Percentiles rank a stretch among this genome's conserved stretches.
Conservation (phyloP, 176 grass and related monocot species). For the Avena atlantica region DNA sequence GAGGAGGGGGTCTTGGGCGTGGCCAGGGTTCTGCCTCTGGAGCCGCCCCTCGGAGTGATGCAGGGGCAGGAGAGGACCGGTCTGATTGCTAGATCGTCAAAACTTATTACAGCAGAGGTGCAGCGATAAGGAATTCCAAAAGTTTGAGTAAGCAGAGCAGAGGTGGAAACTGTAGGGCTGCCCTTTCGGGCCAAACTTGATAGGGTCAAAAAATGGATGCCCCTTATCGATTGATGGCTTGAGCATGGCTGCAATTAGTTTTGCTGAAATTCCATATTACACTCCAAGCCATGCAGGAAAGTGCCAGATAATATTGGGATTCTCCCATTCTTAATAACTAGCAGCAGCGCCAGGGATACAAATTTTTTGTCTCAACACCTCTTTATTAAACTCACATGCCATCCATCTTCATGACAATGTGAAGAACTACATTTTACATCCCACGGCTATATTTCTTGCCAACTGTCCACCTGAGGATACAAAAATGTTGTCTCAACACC, state of each 20-base stretch:
- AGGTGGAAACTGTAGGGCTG: neutral
- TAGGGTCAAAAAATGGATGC: neutral
- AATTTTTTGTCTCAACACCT: neutral
- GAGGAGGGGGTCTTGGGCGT: too few species aligned
- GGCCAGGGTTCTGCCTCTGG: too few species aligned
- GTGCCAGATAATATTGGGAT: neutral
- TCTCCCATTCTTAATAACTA: neutral
- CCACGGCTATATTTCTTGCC: neutral
- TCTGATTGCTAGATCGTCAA: neutral
- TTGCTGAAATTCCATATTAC: neutral
- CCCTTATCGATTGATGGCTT: neutral
- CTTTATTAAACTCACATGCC: neutral
- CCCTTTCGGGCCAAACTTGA: neutral
- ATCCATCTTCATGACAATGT: constrained; percentile 3
- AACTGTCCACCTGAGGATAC: neutral
- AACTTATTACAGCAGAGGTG: neutral
- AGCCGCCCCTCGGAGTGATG: too few species aligned
- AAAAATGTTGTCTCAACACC: neutral
- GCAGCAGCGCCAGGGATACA: neutral
- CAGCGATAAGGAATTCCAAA: neutral
- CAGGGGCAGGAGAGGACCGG: too few species aligned
- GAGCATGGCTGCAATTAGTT: neutral
- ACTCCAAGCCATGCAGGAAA: neutral
- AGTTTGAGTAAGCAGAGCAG: neutral
- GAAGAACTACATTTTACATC: neutral